These are phyloP conservation scores for Diutina sp. DNA, from an alignment of 1,139 yeast genomes.

Conservation along the genomic window DNA sequence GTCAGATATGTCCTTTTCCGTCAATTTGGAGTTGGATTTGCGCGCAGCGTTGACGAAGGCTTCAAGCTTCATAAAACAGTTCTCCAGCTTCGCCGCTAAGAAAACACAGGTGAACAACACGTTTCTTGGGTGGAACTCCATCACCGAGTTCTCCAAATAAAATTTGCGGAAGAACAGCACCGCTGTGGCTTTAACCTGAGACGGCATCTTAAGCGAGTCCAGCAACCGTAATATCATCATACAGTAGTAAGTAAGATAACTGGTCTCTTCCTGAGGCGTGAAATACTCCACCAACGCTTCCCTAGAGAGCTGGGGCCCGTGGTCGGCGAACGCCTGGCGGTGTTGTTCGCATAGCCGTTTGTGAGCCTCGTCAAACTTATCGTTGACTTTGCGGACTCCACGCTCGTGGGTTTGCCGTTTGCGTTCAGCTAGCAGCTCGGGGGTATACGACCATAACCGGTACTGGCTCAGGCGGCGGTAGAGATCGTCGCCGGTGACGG, in stretches of 20 bases:
- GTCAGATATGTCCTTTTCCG: constrained; percentile 55
- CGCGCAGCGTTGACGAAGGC: constrained; percentile 57
- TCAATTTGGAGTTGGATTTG: constrained; percentile 32
- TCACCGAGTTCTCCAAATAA: constrained; percentile 63
- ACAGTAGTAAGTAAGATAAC: constrained; percentile 56
- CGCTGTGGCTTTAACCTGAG: constrained; percentile 64
- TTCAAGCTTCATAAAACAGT: constrained; percentile 75
- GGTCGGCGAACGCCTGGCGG: constrained; percentile 16
- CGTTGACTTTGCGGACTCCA: constrained; percentile 33
- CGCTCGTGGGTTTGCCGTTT: constrained; percentile 37
- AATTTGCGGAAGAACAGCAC: constrained; percentile 72
- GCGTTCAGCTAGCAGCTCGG: constrained; percentile 34
- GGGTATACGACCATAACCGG: constrained; percentile 72
- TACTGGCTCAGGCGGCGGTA: constrained; percentile 82
- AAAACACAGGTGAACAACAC: constrained; percentile 78
- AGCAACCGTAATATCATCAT: constrained; percentile 51
- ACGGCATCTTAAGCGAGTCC: constrained; percentile 32
- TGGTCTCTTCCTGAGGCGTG: constrained; percentile 55
- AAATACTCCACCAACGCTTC: constrained; percentile 30
- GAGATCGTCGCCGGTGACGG: constrained; percentile 56
- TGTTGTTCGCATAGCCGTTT: constrained; percentile 17
- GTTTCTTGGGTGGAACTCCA: constrained; percentile 81
- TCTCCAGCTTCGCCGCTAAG: constrained; percentile 86
- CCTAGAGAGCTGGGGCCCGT: constrained; percentile 20
- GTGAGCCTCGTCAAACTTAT: constrained; percentile 17